Conservation (phyloP, 2,329 filamentous ascomycete species). For the Amauroascus verrucosus region DNA sequence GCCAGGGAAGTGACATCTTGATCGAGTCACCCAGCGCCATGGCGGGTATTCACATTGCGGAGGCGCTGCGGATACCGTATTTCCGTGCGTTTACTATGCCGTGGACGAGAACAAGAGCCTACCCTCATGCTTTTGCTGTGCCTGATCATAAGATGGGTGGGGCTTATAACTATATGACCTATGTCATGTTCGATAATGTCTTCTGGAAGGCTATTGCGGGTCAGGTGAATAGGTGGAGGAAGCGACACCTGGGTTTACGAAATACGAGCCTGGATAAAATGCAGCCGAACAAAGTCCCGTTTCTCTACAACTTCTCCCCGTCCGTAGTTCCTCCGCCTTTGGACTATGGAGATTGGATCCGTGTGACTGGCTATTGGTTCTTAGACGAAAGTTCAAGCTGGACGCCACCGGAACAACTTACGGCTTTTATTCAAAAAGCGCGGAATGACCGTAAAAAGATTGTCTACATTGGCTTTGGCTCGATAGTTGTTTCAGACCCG, state of each 20-base stretch:
- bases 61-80: constrained; percentile 84
- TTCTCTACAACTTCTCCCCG: constrained; percentile 94
- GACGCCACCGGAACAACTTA: constrained; percentile 63
- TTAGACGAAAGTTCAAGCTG: constrained; percentile 65
- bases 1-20: constrained; percentile 75
- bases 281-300: constrained; percentile 95
- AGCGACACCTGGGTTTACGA: constrained; percentile 64
- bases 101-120: constrained; percentile 90
- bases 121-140: constrained; percentile 92
- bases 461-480: constrained; percentile 94
- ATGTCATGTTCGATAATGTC: constrained; percentile 90
- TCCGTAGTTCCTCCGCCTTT: constrained; percentile 87
- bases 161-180: constrained; percentile 88
- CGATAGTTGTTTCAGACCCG: constrained; percentile 85
- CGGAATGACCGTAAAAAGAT: constrained; percentile 75
- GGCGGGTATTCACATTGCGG: constrained; percentile 95
- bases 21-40: constrained; percentile 96
- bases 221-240: constrained; percentile 89
- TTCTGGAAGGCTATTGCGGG: constrained; percentile 91
- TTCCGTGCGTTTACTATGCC: constrained; percentile 98
- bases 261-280: constrained; percentile 79
- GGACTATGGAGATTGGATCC: constrained; percentile 96
- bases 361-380: constrained; percentile 97
- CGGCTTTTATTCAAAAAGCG: constrained; percentile 73
- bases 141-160: constrained; percentile 91